Evolutionary conservation across 1,284 basidiomycete genomes (phyloP).

Genomic region (Trametes pubescens): DNA sequence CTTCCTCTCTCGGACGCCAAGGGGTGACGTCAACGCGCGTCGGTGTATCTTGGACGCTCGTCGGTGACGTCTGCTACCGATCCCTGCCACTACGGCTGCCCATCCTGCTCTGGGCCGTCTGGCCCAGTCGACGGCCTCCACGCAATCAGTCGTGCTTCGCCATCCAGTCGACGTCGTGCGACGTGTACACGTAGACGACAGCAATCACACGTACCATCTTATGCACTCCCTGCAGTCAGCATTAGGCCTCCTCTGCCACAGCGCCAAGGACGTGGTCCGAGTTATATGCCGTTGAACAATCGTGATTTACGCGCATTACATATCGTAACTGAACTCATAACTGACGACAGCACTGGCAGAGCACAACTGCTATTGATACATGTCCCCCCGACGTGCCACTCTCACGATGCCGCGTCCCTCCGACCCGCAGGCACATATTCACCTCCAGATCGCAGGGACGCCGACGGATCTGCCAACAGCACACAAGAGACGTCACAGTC

Average conservation of each 20-base stretch:
- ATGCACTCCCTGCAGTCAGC: neutral
- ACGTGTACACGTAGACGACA: neutral
- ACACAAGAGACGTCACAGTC: neutral
- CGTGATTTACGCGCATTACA: constrained; percentile 17
- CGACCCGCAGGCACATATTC: neutral
- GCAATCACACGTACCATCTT: neutral
- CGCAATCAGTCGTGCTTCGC: neutral
- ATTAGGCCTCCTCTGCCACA: neutral
- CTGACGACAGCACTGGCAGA: constrained; percentile 4
- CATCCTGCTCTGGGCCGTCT: neutral
- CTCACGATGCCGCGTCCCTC: neutral
- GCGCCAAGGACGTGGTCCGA: too few species aligned
- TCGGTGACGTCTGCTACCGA: neutral
- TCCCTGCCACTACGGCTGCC: neutral
- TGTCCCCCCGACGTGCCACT: neutral
- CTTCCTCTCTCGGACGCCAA: constrained; percentile 4
- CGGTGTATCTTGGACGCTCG: neutral
- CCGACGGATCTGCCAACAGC: neutral
- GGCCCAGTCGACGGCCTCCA: neutral
- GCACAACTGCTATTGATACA: constrained; percentile 10
- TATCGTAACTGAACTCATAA: constrained; percentile 19
- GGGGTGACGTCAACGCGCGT: constrained; percentile 13
- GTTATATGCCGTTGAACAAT: neutral
- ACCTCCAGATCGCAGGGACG: neutral
- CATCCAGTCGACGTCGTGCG: neutral